A percentile compares a stretch with the other conserved stretches of the same genome.
These are phyloP conservation scores for Sugiyamaella paludigena DNA, from an alignment of 1,139 yeast genomes.

Conservation along the genomic window DNA sequence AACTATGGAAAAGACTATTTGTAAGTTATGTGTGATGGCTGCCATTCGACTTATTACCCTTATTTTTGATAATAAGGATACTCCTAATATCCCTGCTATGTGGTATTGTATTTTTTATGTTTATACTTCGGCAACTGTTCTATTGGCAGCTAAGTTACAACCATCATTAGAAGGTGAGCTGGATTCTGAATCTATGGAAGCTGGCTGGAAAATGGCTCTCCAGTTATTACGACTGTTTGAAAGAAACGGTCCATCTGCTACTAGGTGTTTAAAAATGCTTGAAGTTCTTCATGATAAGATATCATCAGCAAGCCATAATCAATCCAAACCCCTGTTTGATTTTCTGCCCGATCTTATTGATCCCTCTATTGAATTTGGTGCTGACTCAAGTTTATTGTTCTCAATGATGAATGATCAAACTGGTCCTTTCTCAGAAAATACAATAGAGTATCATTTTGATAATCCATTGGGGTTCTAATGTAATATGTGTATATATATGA, in stretches of 20 bases:
- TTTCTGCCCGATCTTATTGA: conserved; percentile 16
- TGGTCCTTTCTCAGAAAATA: conserved; percentile 12
- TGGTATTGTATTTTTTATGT: conserved; percentile 25
- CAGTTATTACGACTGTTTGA: conserved; percentile 17
- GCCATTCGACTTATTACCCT: conserved; percentile 20
- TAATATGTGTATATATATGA: neutral
- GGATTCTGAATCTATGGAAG: conserved; percentile 17
- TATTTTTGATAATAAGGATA: conserved; percentile 14
- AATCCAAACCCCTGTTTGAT: conserved; percentile 15
- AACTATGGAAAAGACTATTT: conserved; percentile 17
- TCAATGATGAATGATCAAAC: conserved; percentile 17
- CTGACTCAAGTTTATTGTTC: conserved; percentile 13
- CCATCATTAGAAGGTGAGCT: conserved; percentile 18
- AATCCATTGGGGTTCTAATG: conserved; percentile 1
- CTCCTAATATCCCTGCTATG: conserved; percentile 22
- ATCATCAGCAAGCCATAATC: conserved; percentile 8
- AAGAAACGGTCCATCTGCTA: conserved; percentile 17
- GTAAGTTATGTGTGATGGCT: conserved; percentile 21
- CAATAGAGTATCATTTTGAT: conserved; percentile 2
- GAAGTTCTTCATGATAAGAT: conserved; percentile 21
- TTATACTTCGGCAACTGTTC: conserved; percentile 24
- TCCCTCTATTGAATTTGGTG: conserved; percentile 9
- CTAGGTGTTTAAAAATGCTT: conserved; percentile 18
- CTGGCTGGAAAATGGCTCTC: conserved; percentile 21
- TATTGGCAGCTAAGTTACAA: conserved; percentile 24